phyloP scores from a whole-genome alignment of 768 basidiomycete genomes.

The Royoungia palumana region DNA sequence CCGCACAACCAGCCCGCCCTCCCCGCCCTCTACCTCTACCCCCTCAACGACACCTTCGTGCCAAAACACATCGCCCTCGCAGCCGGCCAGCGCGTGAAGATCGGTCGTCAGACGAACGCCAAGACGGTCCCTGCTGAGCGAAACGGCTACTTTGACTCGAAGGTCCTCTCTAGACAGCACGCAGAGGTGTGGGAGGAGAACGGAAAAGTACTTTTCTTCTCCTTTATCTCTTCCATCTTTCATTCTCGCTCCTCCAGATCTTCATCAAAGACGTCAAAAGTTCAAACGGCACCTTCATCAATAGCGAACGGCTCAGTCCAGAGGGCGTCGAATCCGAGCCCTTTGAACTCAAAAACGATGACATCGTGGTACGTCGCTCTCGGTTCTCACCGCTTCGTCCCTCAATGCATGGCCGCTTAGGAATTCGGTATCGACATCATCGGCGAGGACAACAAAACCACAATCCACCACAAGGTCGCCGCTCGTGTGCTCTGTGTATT shows the following conservation, averaged over 20 bases:
- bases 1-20: conserved; percentile 25
- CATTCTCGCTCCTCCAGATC: conserved; percentile 54
- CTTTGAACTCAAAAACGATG: conserved; percentile 90
- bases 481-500: conserved; percentile 91
- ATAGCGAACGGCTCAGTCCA: conserved; percentile 84
- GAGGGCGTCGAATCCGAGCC: conserved; percentile 92
- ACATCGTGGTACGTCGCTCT: conserved; percentile 76
- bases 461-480: conserved; percentile 98
- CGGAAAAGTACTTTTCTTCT: conserved; percentile 59
- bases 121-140: conserved; percentile 91
- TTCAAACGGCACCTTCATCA: conserved; percentile 98
- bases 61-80: conserved; percentile 90
- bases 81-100: conserved; percentile 69
- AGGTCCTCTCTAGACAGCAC: conserved; percentile 90
- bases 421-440: conserved; percentile 99
- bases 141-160: conserved; percentile 97
- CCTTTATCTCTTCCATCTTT: conserved; percentile 2
- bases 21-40: conserved; percentile 71
- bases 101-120: conserved; percentile 93
- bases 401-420: conserved; percentile 37
- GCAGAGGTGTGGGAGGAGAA: conserved; percentile 98
- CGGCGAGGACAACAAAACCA: conserved; percentile 96
- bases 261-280: conserved; percentile 98
- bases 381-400: conserved; percentile 1
- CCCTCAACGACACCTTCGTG: conserved; percentile 90